phyloP scores from a whole-genome alignment of 2,329 filamentous ascomycete genomes.

The Reticulascus tulasneorum region DNA sequence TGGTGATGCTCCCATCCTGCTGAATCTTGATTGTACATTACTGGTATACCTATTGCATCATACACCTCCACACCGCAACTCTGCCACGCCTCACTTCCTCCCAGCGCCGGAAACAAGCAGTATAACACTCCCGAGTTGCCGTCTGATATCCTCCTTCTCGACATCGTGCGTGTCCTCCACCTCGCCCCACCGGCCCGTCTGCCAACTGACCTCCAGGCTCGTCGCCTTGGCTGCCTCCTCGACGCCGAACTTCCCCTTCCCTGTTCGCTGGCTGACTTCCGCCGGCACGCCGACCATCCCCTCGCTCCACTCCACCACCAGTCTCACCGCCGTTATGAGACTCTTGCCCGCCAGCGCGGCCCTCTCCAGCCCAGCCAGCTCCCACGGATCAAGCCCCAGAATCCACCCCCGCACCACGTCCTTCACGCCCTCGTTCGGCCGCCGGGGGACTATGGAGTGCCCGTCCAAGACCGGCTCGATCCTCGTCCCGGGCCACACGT shows the following conservation, averaged over 20 bases:
- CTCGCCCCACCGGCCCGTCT: slow-evolving; percentile 89
- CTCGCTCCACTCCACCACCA: slow-evolving; percentile 86
- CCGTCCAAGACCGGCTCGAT: slow-evolving; percentile 77
- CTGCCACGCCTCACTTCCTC: slow-evolving; percentile 6
- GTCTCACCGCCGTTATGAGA: slow-evolving; percentile 68
- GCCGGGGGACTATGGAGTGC: slow-evolving; percentile 69
- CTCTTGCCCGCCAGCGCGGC: slow-evolving; percentile 84
- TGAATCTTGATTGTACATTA: too few relatives aligned
- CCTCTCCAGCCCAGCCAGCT: slow-evolving; percentile 82
- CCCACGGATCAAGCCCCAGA: slow-evolving; percentile 65
- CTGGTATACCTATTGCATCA: too few relatives aligned
- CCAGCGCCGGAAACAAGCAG: slow-evolving; percentile 67
- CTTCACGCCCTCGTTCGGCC: slow-evolving; percentile 70
- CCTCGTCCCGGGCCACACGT: slow-evolving; percentile 79
- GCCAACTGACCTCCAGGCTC: slow-evolving; percentile 84
- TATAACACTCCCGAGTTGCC: slow-evolving; percentile 85
- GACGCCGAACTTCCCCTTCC: slow-evolving; percentile 60
- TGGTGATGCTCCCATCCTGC: too few relatives aligned
- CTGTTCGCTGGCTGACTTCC: slow-evolving; percentile 20
- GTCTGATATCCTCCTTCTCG: slow-evolving; percentile 79
- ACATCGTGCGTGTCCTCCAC: slow-evolving; percentile 99
- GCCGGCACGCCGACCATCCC: slow-evolving; percentile 45
- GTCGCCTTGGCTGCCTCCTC: slow-evolving; percentile 76
- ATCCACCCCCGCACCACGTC: slow-evolving; percentile 79
- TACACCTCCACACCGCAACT: too few relatives aligned